These are phyloP conservation scores for Leavenworthia alabamica DNA, from an alignment of 345 rosid genomes.

Conservation along the genomic window DNA sequence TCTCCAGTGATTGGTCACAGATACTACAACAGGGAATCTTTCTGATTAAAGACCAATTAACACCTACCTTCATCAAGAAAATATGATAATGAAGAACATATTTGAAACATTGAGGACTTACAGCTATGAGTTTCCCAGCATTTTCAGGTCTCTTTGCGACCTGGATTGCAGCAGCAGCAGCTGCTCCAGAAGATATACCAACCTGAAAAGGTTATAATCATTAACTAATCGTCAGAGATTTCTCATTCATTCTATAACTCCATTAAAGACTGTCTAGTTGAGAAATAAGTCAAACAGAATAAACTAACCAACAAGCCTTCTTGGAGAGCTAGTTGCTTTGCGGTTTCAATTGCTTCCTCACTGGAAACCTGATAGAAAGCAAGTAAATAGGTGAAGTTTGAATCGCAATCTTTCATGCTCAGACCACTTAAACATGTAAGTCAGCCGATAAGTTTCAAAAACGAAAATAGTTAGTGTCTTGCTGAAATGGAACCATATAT, in stretches of 20 bases:
- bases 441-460: not conserved
- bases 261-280: not conserved
- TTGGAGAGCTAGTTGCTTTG: slow-evolving; percentile 89
- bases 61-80: slow-evolving; percentile 9
- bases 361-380: slow-evolving; percentile 61
- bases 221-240: not conserved
- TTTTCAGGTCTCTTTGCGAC: slow-evolving; percentile 91
- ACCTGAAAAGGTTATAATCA: slow-evolving; percentile 42
- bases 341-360: slow-evolving; percentile 89
- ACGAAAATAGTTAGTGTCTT: not conserved
- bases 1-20: slow-evolving; percentile 9
- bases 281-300: not conserved
- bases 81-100: not conserved
- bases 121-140: slow-evolving; percentile 86
- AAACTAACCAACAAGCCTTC: slow-evolving; percentile 92
- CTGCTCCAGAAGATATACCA: slow-evolving; percentile 98
- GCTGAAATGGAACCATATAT: slow-evolving; percentile 1
- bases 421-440: not conserved
- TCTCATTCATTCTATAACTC: not conserved
- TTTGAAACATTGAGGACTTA: slow-evolving; percentile 31
- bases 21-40: not conserved
- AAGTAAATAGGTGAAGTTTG: slow-evolving; percentile 1
- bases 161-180: slow-evolving; percentile 81
- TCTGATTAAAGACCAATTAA: not conserved
- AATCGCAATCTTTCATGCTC: not conserved